Evolutionary conservation across 768 basidiomycete species (phyloP).

Genomic region (Multifurca ochricompacta): DNA sequence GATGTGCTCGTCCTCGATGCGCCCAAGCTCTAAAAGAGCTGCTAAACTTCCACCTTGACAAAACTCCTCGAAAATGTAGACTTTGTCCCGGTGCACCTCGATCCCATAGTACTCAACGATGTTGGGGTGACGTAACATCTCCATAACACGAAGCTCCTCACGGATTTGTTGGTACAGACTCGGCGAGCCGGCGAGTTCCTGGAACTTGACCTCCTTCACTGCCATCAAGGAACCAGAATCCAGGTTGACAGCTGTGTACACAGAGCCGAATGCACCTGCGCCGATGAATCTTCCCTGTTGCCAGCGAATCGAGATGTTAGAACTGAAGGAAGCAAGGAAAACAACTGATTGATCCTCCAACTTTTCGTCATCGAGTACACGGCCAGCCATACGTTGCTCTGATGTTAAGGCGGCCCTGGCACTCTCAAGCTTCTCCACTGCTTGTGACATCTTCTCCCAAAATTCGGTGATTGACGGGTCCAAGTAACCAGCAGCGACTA

Average conservation of each 20-base stretch:
- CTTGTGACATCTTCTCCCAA: constrained; percentile 62
- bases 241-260: constrained; percentile 96
- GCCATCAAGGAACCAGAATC: constrained; percentile 97
- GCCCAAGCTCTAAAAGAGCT: constrained; percentile 79
- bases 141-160: constrained; percentile 97
- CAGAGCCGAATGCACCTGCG: constrained; percentile 98
- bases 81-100: constrained; percentile 96
- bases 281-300: constrained; percentile 98
- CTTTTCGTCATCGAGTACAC: constrained; percentile 89
- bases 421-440: constrained; percentile 58
- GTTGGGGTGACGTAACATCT: constrained; percentile 94
- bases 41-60: constrained; percentile 94
- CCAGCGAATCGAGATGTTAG: constrained; percentile 95
- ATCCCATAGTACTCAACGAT: constrained; percentile 99
- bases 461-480: constrained; percentile 63
- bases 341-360: constrained; percentile 90
- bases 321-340: constrained; percentile 91
- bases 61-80: constrained; percentile 98
- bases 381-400: constrained; percentile 75
- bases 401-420: constrained; percentile 50
- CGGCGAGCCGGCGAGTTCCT: constrained; percentile 82
- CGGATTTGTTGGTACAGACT: constrained; percentile 87
- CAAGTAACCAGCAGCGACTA: constrained; percentile 36
- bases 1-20: constrained; percentile 95
- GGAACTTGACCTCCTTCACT: constrained; percentile 97